phyloP scores from a whole-genome alignment of 257 asterid genomes.

The Verbascum thapsus region DNA sequence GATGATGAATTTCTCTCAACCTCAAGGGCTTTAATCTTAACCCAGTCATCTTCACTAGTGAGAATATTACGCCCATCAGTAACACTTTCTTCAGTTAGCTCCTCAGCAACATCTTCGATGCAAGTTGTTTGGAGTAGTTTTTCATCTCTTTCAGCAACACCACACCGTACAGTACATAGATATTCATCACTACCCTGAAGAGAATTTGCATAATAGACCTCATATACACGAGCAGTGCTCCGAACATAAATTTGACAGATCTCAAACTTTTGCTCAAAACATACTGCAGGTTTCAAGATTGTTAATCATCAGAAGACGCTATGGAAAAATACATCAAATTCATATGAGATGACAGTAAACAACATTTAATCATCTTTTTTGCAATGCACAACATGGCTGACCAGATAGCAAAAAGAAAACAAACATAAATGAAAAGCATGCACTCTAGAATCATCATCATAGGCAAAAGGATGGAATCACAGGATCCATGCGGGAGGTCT shows the following conservation, averaged over 20 bases:
- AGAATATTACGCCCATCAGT: conserved; percentile 43
- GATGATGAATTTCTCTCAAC: conserved; percentile 35
- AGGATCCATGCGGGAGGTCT: neutral
- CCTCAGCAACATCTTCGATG: conserved; percentile 40
- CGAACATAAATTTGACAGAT: conserved; percentile 79
- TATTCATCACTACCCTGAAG: conserved; percentile 56
- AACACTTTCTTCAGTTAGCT: conserved; percentile 39
- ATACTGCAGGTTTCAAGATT: conserved; percentile 51
- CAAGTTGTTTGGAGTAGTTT: conserved; percentile 50
- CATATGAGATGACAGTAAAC: conserved; percentile 5
- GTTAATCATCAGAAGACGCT: conserved; percentile 19
- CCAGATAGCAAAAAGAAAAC: neutral
- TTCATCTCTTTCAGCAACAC: conserved; percentile 71
- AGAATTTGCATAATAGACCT: conserved; percentile 63
- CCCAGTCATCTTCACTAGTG: conserved; percentile 85
- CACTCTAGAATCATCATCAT: neutral
- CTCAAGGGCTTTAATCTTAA: conserved; percentile 60
- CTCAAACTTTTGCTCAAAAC: conserved; percentile 58
- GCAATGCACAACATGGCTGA: neutral
- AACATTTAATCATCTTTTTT: neutral
- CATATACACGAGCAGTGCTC: conserved; percentile 90
- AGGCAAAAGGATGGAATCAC: neutral
- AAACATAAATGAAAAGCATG: neutral
- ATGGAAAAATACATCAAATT: neutral
- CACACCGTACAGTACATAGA: conserved; percentile 84